Evolutionary conservation across 805 yeast genomes (phyloP), one percentile per base, ranked within the genome.

Genomic region (Metschnikowia vanudenii): DNA sequence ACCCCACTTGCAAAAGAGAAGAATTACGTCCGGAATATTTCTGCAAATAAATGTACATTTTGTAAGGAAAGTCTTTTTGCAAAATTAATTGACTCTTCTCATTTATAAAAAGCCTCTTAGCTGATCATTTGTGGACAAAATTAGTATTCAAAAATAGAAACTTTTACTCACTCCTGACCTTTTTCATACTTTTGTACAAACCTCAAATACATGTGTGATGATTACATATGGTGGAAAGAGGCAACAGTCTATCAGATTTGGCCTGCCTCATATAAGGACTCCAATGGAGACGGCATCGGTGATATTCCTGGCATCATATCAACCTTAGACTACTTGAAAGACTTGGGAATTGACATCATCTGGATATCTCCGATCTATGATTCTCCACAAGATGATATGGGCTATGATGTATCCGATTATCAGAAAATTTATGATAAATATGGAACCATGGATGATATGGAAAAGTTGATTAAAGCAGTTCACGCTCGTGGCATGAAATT

Each of bases 341-440:
- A 58, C 11, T 61, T 78, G 17, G 81, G 81, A 1, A 66, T 67
- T 13, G 80, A 76, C 51, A 70, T 73, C 10, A 64, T 79, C 31
- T 79, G 84, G 84, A 56, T 79, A 36, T 74, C 76, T 18, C 84
- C 84, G 14, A 74, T 75, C 63, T 78, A 72, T 59, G 79, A 74
- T 45, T 74, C 80, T 3, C 84, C 84, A 4, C 79, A 75, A 57
- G 75, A 71, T 32, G 84, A 79, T 56, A 79, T 79, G 83, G 84
- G 84, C 2, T 79, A 79, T 52, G 84, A 79, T 54, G 76, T 79
- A 51, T 62, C 76, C 8, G 72, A 79, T 56, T 79, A 79, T 59
- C 69, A 75, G 58, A 68, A 61, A 10, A 69, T 79, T 35, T 69
- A 78, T 56, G 71, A 75, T 8, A 64, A 64, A 44, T 79, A 75